Percentiles rank a stretch among this genome's conserved stretches.
phyloP scores from a whole-genome alignment of 2,329 filamentous ascomycete genomes.

The Nectriaceae sp. region DNA sequence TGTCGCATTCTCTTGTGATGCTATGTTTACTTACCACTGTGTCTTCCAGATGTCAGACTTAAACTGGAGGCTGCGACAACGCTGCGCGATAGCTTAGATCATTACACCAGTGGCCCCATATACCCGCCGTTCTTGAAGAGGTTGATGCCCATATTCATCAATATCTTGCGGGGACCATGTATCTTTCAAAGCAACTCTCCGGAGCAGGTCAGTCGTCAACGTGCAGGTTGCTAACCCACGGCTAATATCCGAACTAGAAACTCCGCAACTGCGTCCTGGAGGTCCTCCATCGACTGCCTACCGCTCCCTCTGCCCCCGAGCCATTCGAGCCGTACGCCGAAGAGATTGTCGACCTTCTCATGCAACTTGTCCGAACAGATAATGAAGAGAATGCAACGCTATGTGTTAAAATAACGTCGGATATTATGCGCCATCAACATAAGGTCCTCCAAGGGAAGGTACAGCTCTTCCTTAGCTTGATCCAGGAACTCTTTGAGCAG shows the following conservation, averaged over 20 bases:
- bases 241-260: constrained; percentile 56
- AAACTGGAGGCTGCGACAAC: constrained; percentile 83
- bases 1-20: constrained; percentile 20
- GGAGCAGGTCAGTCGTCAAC: constrained; percentile 69
- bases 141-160: constrained; percentile 86
- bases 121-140: constrained; percentile 84
- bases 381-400: constrained; percentile 99
- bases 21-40: constrained; percentile 8
- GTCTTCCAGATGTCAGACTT: constrained; percentile 68
- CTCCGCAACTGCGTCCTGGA: constrained; percentile 92
- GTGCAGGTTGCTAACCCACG: neutral
- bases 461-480: constrained; percentile 85
- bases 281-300: constrained; percentile 82
- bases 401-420: constrained; percentile 97
- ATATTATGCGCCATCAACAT: constrained; percentile 90
- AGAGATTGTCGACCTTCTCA: constrained; percentile 86
- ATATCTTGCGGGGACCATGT: constrained; percentile 79
- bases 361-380: constrained; percentile 84
- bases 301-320: constrained; percentile 72
- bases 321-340: constrained; percentile 85
- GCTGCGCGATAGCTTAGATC: constrained; percentile 88
- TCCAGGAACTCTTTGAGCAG: constrained; percentile 92
- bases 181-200: constrained; percentile 88
- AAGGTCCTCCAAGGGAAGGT: constrained; percentile 79
- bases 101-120: constrained; percentile 75